Base-by-base conservation (phyloP, 805 yeast species). In the Tetrapisispora pingtungensis region DNA sequence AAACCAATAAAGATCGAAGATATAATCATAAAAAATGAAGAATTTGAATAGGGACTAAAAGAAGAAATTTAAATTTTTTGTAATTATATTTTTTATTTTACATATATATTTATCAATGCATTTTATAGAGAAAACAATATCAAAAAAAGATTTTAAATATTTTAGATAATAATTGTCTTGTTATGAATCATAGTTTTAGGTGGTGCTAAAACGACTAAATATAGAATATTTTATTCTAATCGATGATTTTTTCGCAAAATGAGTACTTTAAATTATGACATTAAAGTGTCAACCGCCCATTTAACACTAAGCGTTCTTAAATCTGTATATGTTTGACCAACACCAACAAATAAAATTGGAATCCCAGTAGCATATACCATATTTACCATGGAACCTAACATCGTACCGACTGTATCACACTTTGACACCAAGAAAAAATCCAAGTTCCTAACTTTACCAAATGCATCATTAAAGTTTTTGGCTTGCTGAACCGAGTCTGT, bases 401-500 rank as follows among this genome's bases (percentile, higher is more conserved):
- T 73, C 56, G 88, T 96, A 27, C 97, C 98, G 26, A 90, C 98
- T 0, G 98, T 93, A 61, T 90, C 98, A 56, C 96, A 93, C 62
- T 90, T 90, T 40, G 95, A 84, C 33, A 90, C 82, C 47, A 90
- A 81, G 67, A 90, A 93, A 60, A 89, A 93, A 63, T 93, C 97
- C 36, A 90, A 68, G 34, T 76, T 73, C 44, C 97, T 70, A 33
- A 73, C 75, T 45, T 81, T 80, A 18, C 97, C 97, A 66, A 93
- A 90, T 0, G 97, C 96, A 54, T 80, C 78, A 60, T 90, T 89
- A 69, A 90, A 90, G 61, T 93, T 89, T 42, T 78, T 77, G 0
- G 97, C 97, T 63, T 90, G 98, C 63, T 84, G 84, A 3, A 93
- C 97, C 1, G 97, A 86, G 61, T 90, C 98, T 0, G 97, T 89